Evolutionary conservation across 768 basidiomycete species (phyloP).

Genomic region (Dendrothele bispora): DNA sequence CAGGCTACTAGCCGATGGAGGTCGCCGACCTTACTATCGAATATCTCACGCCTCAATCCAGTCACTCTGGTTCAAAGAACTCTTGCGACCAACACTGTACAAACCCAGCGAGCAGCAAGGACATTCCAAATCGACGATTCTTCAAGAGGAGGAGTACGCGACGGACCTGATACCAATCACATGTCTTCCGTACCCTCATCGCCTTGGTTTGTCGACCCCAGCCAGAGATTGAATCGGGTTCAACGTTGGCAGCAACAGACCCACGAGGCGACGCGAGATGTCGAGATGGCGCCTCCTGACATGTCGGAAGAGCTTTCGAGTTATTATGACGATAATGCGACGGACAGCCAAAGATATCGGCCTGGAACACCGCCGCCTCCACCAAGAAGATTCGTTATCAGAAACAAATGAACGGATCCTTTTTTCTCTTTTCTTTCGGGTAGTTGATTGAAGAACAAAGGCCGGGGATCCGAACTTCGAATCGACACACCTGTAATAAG

Average conservation of each 20-base stretch:
- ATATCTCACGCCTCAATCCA: no score
- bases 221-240: conserved; percentile 22
- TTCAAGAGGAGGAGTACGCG: not conserved
- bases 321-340: conserved; percentile 28
- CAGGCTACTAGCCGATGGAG: no score
- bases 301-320: conserved; percentile 31
- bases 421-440: conserved; percentile 5
- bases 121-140: no score
- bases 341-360: conserved; percentile 16
- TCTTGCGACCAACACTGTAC: no score
- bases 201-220: conserved; percentile 11
- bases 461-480: no score
- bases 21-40: no score
- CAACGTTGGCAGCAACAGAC: conserved; percentile 29
- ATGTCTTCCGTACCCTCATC: conserved; percentile 11
- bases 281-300: conserved; percentile 20
- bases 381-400: conserved; percentile 29
- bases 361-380: conserved; percentile 22
- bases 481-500: no score
- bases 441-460: no score
- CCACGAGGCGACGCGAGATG: conserved; percentile 20
- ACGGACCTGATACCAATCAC: conserved; percentile 11
- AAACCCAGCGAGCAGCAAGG: no score
- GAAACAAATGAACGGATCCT: conserved; percentile 23
- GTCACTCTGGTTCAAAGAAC: no score